Percentiles rank a stretch among this genome's conserved stretches.
Evolutionary conservation across 148 eudicot species (phyloP).

Genomic region (Silene uniflora): DNA sequence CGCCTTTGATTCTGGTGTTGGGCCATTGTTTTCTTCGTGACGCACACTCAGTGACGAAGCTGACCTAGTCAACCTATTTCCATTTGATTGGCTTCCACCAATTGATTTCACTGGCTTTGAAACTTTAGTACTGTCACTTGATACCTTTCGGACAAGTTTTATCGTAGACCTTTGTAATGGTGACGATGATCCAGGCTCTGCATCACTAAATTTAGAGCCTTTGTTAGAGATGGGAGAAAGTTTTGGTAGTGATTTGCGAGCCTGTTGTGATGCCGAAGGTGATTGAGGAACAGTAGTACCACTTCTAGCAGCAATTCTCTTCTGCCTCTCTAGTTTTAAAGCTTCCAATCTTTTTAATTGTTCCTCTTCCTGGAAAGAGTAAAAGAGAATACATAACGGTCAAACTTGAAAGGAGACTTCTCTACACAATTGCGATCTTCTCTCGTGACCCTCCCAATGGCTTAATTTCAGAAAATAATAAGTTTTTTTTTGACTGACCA

Average conservation of each 20-base stretch:
- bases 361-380: conserved; percentile 71
- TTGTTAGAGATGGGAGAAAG: conserved; percentile 59
- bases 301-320: conserved; percentile 87
- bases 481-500: no score
- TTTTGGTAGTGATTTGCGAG: conserved; percentile 53
- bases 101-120: conserved; percentile 46
- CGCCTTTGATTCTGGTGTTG: conserved; percentile 65
- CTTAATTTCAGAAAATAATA: no score
- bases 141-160: conserved; percentile 44
- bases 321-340: conserved; percentile 82
- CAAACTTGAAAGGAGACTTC: no score
- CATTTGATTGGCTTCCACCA: conserved; percentile 37
- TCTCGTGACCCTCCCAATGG: no score
- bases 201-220: conserved; percentile 87
- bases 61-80: conserved; percentile 68
- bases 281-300: conserved; percentile 40
- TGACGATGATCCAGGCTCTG: conserved; percentile 86
- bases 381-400: no score
- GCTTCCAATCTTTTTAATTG: conserved; percentile 69
- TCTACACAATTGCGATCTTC: no score
- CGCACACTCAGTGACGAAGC: conserved; percentile 54
- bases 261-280: conserved; percentile 41
- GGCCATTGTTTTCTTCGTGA: conserved; percentile 40
- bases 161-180: conserved; percentile 89
- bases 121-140: conserved; percentile 46